Conservation (phyloP, 371 early-diverging fungal species). For the Smittium culicis region DNA sequence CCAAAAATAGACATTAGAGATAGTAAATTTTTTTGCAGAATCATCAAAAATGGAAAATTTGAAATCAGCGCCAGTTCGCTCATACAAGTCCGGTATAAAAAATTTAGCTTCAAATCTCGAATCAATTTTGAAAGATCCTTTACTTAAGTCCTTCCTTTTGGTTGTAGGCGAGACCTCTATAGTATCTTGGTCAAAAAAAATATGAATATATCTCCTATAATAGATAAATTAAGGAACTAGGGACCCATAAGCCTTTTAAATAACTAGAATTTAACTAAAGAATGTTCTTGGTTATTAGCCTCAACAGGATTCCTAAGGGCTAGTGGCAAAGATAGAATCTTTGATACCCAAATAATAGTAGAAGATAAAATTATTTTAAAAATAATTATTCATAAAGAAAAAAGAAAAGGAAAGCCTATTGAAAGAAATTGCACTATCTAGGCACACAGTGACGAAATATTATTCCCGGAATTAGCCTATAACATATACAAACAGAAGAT, state of each 20-base stretch:
- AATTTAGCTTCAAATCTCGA: neutral
- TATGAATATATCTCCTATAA: neutral
- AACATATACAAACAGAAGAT: neutral
- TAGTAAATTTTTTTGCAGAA: slow-evolving; percentile 2
- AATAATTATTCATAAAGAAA: slow-evolving; percentile 1
- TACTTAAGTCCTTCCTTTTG: neutral
- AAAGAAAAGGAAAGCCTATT: slow-evolving; percentile 1
- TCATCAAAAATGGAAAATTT: neutral
- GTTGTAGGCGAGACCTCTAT: neutral
- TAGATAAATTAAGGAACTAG: neutral
- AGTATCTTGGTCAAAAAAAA: neutral
- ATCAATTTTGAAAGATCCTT: neutral
- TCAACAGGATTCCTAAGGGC: neutral
- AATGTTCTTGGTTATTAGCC: neutral
- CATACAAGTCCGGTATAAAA: neutral
- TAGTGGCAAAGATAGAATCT: neutral
- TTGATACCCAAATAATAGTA: neutral
- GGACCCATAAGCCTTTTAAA: neutral
- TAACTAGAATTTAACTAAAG: neutral
- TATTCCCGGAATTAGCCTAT: neutral
- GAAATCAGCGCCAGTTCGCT: neutral
- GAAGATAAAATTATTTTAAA: neutral
- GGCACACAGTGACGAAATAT: neutral
- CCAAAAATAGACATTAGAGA: neutral
- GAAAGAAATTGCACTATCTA: neutral